Conservation (phyloP, 2,329 filamentous ascomycete genomes). For the Epichloe sylvatica region DNA sequence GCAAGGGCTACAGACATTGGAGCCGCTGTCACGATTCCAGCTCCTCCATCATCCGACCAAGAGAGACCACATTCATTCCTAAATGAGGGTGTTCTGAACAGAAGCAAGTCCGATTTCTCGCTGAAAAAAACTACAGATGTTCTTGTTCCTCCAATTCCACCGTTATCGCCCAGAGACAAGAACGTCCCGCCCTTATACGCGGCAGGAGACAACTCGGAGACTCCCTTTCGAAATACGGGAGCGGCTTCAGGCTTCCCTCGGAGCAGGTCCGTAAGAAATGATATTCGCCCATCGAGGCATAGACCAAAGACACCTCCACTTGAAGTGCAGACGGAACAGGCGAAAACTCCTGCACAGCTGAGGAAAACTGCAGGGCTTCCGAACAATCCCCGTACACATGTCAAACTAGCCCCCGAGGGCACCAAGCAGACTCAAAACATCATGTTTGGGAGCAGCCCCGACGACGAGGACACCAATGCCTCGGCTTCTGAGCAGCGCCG, state of each 20-base stretch:
- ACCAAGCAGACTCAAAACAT: constrained; percentile 26
- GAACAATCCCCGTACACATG: constrained; percentile 29
- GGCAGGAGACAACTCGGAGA: not conserved
- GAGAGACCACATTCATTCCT: not conserved
- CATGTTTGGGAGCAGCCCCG: constrained; percentile 42
- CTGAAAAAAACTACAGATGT: not conserved
- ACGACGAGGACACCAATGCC: constrained; percentile 35
- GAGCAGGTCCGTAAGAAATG: constrained; percentile 16
- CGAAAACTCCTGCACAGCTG: constrained; percentile 26
- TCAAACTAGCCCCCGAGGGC: constrained; percentile 18
- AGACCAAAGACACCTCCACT: constrained; percentile 10
- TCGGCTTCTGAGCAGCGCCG: constrained; percentile 3
- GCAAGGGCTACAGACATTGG: not conserved
- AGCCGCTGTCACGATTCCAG: not conserved
- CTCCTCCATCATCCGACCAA: not conserved
- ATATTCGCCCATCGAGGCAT: constrained; percentile 20
- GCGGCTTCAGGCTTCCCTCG: constrained; percentile 16
- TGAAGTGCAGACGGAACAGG: constrained; percentile 11
- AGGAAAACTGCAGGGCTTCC: constrained; percentile 34
- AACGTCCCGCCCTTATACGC: not conserved
- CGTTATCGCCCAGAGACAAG: not conserved
- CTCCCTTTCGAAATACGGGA: not conserved
- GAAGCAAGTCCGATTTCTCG: not conserved
- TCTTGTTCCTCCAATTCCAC: constrained; percentile 7
- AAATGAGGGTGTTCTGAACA: not conserved